Conservation (phyloP, 495 filamentous ascomycete species). For the Penicillium canescens region DNA sequence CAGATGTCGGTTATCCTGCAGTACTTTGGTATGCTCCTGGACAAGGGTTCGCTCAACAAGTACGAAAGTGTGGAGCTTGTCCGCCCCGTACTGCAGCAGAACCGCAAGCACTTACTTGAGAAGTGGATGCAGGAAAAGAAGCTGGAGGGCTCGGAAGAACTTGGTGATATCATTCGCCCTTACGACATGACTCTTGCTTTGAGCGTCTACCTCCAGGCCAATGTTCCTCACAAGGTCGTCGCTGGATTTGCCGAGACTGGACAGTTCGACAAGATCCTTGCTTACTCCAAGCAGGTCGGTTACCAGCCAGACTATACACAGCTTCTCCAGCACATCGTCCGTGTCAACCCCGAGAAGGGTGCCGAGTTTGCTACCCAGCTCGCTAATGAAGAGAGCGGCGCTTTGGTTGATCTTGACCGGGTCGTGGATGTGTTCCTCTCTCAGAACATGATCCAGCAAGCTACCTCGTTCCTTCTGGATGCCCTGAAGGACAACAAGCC, state of each 20-base stretch:
- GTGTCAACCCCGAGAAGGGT: constrained; percentile 90
- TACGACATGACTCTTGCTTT: constrained; percentile 88
- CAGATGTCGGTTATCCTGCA: constrained; percentile 92
- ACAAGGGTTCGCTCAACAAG: constrained; percentile 90
- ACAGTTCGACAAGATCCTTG: constrained; percentile 92
- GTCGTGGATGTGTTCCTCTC: constrained; percentile 97
- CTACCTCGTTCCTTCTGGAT: constrained; percentile 94
- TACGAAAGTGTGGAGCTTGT: constrained; percentile 94
- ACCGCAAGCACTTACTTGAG: constrained; percentile 91
- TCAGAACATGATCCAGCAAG: constrained; percentile 96
- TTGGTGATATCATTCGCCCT: constrained; percentile 88
- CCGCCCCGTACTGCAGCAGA: constrained; percentile 86
- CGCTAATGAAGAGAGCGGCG: constrained; percentile 80
- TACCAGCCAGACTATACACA: constrained; percentile 92
- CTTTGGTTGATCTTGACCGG: constrained; percentile 88
- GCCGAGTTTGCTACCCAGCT: constrained; percentile 89
- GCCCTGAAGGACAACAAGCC: constrained; percentile 91
- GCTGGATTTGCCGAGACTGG: constrained; percentile 93
- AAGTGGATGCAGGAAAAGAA: constrained; percentile 98
- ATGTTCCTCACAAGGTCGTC: constrained; percentile 86
- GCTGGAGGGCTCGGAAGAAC: constrained; percentile 89
- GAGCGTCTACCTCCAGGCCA: constrained; percentile 82
- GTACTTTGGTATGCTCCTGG: constrained; percentile 96
- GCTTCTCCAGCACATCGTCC: constrained; percentile 88
- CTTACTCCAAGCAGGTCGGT: constrained; percentile 77